Evolutionary conservation across 1,284 basidiomycete genomes (phyloP).

Genomic region (Ganoderma sinense): DNA sequence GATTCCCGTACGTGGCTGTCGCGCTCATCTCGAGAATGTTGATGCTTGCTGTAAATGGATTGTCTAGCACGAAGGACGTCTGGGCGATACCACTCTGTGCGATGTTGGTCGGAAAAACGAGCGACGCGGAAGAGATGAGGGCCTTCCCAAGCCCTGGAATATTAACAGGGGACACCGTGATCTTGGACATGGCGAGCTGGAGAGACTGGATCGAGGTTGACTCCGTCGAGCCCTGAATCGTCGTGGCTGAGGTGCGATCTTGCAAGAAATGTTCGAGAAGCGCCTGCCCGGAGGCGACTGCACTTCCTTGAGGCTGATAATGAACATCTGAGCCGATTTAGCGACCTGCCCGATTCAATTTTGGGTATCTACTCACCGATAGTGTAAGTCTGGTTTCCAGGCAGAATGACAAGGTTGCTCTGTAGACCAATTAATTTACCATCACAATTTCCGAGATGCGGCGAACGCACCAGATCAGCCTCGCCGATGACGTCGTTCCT

Average conservation of each 20-base stretch:
- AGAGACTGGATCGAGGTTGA: slow-evolving; percentile 75
- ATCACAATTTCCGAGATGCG: background rate
- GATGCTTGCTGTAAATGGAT: slow-evolving; percentile 82
- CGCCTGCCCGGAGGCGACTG: slow-evolving; percentile 60
- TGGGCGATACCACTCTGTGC: slow-evolving; percentile 64
- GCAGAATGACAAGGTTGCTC: slow-evolving; percentile 57
- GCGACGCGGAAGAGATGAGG: slow-evolving; percentile 61
- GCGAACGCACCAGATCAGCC: slow-evolving; percentile 18
- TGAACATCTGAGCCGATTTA: slow-evolving; percentile 57
- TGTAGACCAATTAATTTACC: slow-evolving; percentile 31
- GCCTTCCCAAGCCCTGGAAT: slow-evolving; percentile 76
- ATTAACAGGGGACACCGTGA: slow-evolving; percentile 65
- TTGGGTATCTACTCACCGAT: slow-evolving; percentile 47
- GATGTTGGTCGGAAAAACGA: slow-evolving; percentile 67
- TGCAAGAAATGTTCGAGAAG: slow-evolving; percentile 79
- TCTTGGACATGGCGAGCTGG: slow-evolving; percentile 68
- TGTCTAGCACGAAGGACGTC: slow-evolving; percentile 63
- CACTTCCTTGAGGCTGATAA: slow-evolving; percentile 67
- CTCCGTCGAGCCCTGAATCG: slow-evolving; percentile 63
- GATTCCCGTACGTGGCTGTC: slow-evolving; percentile 59
- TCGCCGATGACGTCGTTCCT: slow-evolving; percentile 18
- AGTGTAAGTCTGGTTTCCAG: slow-evolving; percentile 60
- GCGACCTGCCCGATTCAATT: background rate
- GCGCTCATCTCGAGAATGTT: slow-evolving; percentile 69
- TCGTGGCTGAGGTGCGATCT: slow-evolving; percentile 64